Evolutionary conservation across 345 rosid species (phyloP).

Genomic region (Theobroma cacao): DNA sequence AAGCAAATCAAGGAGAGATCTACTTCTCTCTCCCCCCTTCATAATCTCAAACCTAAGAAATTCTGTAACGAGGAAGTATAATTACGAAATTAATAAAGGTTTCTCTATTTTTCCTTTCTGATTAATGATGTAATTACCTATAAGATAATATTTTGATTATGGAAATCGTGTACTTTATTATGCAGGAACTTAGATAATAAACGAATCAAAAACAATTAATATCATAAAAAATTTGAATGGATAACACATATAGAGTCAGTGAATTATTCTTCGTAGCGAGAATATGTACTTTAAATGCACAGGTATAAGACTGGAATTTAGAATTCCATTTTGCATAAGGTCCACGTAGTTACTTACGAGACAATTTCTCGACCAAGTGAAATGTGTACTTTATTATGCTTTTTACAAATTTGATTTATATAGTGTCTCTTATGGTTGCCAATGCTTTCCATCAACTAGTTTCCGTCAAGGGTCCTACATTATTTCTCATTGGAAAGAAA

Average conservation of each 20-base stretch:
- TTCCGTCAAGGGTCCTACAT: constrained; percentile 8
- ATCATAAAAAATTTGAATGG: too few species aligned
- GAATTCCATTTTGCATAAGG: background rate
- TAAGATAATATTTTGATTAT: too few species aligned
- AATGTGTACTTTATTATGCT: background rate
- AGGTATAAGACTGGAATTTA: background rate
- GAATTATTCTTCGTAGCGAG: background rate
- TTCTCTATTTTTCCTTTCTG: too few species aligned
- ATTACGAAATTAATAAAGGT: too few species aligned
- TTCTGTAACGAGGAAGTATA: background rate
- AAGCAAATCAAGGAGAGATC: background rate
- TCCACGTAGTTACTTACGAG: background rate
- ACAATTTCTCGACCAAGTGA: background rate
- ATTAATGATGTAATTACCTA: too few species aligned
- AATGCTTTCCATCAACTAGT: constrained; percentile 1
- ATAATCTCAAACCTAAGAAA: background rate
- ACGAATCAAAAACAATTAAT: too few species aligned
- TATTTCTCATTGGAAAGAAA: background rate
- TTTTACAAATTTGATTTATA: background rate
- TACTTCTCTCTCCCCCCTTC: background rate
- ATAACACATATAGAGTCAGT: too few species aligned
- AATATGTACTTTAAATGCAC: background rate
- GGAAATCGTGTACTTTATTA: too few species aligned
- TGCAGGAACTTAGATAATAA: too few species aligned
- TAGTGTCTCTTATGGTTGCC: background rate